Conservation (phyloP, 306 rosid genomes). For the Cucumis cinereus region DNA sequence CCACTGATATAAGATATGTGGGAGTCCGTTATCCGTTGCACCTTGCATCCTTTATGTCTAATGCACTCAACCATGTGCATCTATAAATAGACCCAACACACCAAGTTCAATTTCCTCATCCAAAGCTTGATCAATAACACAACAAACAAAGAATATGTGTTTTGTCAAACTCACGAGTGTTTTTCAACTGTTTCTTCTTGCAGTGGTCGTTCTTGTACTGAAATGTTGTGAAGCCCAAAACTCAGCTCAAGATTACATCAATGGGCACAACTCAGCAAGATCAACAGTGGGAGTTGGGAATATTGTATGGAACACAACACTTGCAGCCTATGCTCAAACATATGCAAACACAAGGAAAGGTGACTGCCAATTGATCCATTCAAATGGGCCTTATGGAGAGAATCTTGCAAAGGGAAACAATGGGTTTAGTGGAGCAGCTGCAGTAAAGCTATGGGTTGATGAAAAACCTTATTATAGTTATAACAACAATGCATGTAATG, state of each 20-base stretch:
- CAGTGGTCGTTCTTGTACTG: background rate
- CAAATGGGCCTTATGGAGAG: slow-evolving; percentile 8
- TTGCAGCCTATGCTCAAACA: slow-evolving; percentile 12
- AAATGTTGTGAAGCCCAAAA: background rate
- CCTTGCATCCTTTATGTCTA: background rate
- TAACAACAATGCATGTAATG: slow-evolving; percentile 22
- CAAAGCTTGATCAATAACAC: background rate
- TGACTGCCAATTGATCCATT: slow-evolving; percentile 17
- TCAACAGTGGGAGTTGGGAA: background rate
- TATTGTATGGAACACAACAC: background rate
- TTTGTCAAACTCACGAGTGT: background rate
- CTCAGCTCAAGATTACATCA: background rate
- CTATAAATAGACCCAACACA: background rate
- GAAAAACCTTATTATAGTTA: slow-evolving; percentile 27
- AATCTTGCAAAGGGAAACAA: slow-evolving; percentile 15
- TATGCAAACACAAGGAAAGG: slow-evolving; percentile 6
- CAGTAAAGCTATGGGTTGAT: slow-evolving; percentile 28
- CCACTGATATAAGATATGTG: too few relatives aligned
- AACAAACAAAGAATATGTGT: background rate
- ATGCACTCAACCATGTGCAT: background rate
- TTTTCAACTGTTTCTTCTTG: background rate
- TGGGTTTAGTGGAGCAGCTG: slow-evolving; percentile 6
- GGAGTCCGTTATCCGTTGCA: too few relatives aligned
- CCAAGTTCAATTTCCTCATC: background rate
- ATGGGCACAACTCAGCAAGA: slow-evolving; percentile 3